Conservation (phyloP, 805 yeast genomes). For the Candida cerambycidarum region DNA sequence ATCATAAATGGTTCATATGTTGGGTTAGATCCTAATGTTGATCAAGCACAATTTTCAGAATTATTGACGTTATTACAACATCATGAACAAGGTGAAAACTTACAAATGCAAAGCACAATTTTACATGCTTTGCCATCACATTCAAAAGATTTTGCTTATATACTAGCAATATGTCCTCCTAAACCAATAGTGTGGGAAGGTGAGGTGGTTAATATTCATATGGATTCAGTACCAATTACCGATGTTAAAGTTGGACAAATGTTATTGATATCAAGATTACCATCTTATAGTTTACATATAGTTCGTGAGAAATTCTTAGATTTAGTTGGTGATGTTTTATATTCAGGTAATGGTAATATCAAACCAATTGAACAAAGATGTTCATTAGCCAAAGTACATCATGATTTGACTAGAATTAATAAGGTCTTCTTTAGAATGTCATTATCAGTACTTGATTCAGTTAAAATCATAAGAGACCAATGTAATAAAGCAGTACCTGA, state of each 20-base stretch:
- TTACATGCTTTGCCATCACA: slow-evolving; percentile 19
- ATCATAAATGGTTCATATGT: slow-evolving; percentile 41
- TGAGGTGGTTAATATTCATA: slow-evolving; percentile 55
- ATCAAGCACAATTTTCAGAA: slow-evolving; percentile 26
- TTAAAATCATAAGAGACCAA: slow-evolving; percentile 50
- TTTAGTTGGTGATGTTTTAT: slow-evolving; percentile 54
- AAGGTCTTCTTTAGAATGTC: slow-evolving; percentile 68
- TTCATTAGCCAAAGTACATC: slow-evolving; percentile 70
- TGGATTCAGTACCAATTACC: slow-evolving; percentile 47
- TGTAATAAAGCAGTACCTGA: slow-evolving; percentile 49
- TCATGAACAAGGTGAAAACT: slow-evolving; percentile 19
- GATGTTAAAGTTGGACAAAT: slow-evolving; percentile 69
- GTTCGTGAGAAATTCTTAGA: slow-evolving; percentile 59
- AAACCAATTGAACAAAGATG: slow-evolving; percentile 62
- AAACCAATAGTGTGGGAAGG: slow-evolving; percentile 95
- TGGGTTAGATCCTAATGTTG: slow-evolving; percentile 33
- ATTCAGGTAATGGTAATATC: slow-evolving; percentile 29
- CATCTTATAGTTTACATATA: slow-evolving; percentile 52
- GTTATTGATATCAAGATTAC: slow-evolving; percentile 68
- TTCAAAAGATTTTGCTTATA: slow-evolving; percentile 50
- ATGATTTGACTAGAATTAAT: slow-evolving; percentile 65
- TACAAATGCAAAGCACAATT: slow-evolving; percentile 13
- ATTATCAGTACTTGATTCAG: slow-evolving; percentile 61
- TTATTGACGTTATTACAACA: slow-evolving; percentile 21
- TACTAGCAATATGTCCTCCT: slow-evolving; percentile 71